Conservation (phyloP, 768 basidiomycete species). For the Rhodotorula toruloides region DNA sequence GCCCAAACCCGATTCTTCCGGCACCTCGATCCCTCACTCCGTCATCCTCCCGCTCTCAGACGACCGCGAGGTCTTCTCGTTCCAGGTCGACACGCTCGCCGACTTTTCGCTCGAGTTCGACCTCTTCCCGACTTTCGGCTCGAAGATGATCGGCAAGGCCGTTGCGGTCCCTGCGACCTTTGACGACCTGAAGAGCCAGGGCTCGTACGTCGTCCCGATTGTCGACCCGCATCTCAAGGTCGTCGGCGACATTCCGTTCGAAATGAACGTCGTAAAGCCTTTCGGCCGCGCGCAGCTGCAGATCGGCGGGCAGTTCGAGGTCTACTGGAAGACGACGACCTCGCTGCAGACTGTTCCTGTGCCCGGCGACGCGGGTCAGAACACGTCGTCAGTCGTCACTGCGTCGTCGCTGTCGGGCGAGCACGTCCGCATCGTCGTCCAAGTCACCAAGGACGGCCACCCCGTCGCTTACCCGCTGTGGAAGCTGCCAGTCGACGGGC, state of each 20-base stretch:
- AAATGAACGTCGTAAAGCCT: conserved; percentile 75
- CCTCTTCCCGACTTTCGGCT: conserved; percentile 93
- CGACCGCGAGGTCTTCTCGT: conserved; percentile 66
- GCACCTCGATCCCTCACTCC: conserved; percentile 71
- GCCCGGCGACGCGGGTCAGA: conserved; percentile 41
- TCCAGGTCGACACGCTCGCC: conserved; percentile 73
- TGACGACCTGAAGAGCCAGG: conserved; percentile 51
- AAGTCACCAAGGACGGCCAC: conserved; percentile 86
- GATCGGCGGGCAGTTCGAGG: conserved; percentile 90
- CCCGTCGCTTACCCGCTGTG: conserved; percentile 78
- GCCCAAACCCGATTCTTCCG: conserved; percentile 68
- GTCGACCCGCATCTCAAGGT: conserved; percentile 87
- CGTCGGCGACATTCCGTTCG: conserved; percentile 91
- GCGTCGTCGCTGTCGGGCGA: conserved; percentile 85
- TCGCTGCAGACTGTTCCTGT: conserved; percentile 26
- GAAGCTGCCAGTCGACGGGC: conserved; percentile 64
- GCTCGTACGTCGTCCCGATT: conserved; percentile 58
- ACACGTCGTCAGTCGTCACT: conserved; percentile 53
- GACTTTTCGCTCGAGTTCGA: conserved; percentile 82
- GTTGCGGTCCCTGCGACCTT: conserved; percentile 75
- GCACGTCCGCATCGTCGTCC: conserved; percentile 77
- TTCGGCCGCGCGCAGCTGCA: conserved; percentile 89
- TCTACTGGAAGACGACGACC: conserved; percentile 92
- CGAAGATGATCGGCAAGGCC: conserved; percentile 89
- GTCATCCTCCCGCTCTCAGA: conserved; percentile 77